phyloP scores from a whole-genome alignment of 768 basidiomycete genomes.

The Pulveroboletus ravenelii region DNA sequence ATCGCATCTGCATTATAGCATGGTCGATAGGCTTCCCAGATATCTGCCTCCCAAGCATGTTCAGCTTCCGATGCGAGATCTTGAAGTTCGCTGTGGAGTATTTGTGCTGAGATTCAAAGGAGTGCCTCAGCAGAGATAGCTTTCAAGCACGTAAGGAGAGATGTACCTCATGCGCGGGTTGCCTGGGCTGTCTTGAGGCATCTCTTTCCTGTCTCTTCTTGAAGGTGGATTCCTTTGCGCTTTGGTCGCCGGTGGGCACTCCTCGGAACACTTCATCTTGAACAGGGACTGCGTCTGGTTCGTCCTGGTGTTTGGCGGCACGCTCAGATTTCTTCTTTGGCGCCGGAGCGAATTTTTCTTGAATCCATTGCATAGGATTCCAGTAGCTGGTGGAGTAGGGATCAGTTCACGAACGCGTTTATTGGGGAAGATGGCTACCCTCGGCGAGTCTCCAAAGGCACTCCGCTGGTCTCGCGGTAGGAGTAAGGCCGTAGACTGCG shows the following conservation, averaged over 20 bases:
- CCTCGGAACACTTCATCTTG: conserved; percentile 46
- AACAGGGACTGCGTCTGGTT: conserved; percentile 13
- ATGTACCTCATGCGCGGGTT: conserved; percentile 28
- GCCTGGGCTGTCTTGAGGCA: conserved; percentile 16
- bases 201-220: conserved; percentile 16
- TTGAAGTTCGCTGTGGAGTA: conserved; percentile 92
- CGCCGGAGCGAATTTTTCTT: conserved; percentile 50
- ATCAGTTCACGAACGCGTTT: neutral
- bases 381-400: conserved; percentile 40
- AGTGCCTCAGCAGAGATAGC: conserved; percentile 5
- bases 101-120: conserved; percentile 60
- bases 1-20: conserved; percentile 95
- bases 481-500: conserved; percentile 9
- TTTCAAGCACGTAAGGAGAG: neutral
- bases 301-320: conserved; percentile 37
- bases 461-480: conserved; percentile 13
- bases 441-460: conserved; percentile 38
- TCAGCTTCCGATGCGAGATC: conserved; percentile 90
- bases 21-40: conserved; percentile 89
- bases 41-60: conserved; percentile 82
- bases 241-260: conserved; percentile 14
- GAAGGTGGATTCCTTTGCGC: conserved; percentile 7
- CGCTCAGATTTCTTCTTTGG: conserved; percentile 42
- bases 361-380: conserved; percentile 61
- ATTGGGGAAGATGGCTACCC: conserved; percentile 31